Percentiles rank a stretch among this genome's conserved stretches.
phyloP scores from a whole-genome alignment of 1,284 basidiomycete species.

The Irpex sp. region DNA sequence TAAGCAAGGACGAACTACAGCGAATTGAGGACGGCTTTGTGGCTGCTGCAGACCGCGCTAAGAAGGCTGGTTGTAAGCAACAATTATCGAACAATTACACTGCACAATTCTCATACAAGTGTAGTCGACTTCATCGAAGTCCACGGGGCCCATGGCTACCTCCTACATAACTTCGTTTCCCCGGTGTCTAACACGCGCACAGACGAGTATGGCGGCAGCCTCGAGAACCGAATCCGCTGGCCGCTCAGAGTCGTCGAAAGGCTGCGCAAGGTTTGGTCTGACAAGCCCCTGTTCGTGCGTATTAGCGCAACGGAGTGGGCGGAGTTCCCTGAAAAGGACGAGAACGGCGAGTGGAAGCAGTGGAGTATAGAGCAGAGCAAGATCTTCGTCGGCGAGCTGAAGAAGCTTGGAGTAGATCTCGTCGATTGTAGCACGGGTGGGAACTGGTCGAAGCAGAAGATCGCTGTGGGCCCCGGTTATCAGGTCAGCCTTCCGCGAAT shows the following conservation, averaged over 20 bases:
- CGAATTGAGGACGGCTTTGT: constrained; percentile 64
- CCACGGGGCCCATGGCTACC: constrained; percentile 71
- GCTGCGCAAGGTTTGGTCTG: constrained; percentile 54
- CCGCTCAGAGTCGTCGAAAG: constrained; percentile 55
- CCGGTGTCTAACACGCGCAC: constrained; percentile 69
- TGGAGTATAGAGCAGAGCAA: constrained; percentile 82
- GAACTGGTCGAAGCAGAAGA: constrained; percentile 60
- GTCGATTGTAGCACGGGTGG: constrained; percentile 72
- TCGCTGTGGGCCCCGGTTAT: constrained; percentile 58
- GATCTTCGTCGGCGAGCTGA: constrained; percentile 51
- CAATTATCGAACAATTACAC: no score
- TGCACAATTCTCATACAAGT: no score
- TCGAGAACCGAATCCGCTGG: constrained; percentile 72
- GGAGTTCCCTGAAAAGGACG: constrained; percentile 60
- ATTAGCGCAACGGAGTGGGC: constrained; percentile 79
- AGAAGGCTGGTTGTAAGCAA: constrained; percentile 56
- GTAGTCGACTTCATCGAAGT: constrained; percentile 80
- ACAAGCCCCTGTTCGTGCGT: constrained; percentile 72
- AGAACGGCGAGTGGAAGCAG: constrained; percentile 53
- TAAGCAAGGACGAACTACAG: constrained; percentile 54
- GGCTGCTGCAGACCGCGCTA: constrained; percentile 58
- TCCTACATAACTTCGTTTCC: constrained; percentile 61
- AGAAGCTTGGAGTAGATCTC: constrained; percentile 66
- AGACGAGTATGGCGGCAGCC: constrained; percentile 71
- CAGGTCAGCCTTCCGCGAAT: constrained; percentile 38